A percentile compares a stretch with the other conserved stretches of the same genome.
Conservation (phyloP, 257 asterid genomes). For the Cordia subcordata region DNA sequence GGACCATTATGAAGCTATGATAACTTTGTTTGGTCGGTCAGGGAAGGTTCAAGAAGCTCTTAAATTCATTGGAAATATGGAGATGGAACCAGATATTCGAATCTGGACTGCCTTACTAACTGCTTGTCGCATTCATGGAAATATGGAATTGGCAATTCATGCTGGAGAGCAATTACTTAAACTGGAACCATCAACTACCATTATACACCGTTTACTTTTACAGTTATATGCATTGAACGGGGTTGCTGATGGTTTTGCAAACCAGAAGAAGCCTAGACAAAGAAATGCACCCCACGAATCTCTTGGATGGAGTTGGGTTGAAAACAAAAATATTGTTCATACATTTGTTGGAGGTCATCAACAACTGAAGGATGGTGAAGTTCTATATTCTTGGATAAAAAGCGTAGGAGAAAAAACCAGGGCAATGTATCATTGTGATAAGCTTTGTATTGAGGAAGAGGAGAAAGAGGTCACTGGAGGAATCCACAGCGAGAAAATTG, state of each 20-base stretch:
- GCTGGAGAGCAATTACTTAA: constrained; percentile 63
- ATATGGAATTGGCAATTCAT: constrained; percentile 51
- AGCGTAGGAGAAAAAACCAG: constrained; percentile 24
- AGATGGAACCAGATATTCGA: constrained; percentile 42
- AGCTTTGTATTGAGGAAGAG: constrained; percentile 50
- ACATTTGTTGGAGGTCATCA: constrained; percentile 40
- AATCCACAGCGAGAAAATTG: constrained; percentile 69
- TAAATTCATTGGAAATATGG: constrained; percentile 42
- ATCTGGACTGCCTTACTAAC: constrained; percentile 65
- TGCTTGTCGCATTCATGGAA: constrained; percentile 56
- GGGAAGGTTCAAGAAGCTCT: constrained; percentile 67
- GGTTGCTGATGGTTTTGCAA: constrained; percentile 29
- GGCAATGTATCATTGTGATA: constrained; percentile 22
- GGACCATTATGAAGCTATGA: constrained; percentile 71
- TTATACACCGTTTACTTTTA: constrained; percentile 27
- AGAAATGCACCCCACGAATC: constrained; percentile 32
- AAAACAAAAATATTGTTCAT: constrained; percentile 42
- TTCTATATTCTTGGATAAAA: constrained; percentile 41
- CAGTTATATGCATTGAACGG: constrained; percentile 48
- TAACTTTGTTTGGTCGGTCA: constrained; percentile 61
- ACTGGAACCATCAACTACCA: constrained; percentile 56
- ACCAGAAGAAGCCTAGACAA: constrained; percentile 28
- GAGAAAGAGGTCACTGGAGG: constrained; percentile 42
- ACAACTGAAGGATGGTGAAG: constrained; percentile 21
- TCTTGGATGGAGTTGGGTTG: constrained; percentile 53